Percentiles rank a stretch among this genome's conserved stretches.
These are phyloP conservation scores for Diaporthe helianthi DNA, from an alignment of 2,329 filamentous ascomycete species.

Conservation along the genomic window DNA sequence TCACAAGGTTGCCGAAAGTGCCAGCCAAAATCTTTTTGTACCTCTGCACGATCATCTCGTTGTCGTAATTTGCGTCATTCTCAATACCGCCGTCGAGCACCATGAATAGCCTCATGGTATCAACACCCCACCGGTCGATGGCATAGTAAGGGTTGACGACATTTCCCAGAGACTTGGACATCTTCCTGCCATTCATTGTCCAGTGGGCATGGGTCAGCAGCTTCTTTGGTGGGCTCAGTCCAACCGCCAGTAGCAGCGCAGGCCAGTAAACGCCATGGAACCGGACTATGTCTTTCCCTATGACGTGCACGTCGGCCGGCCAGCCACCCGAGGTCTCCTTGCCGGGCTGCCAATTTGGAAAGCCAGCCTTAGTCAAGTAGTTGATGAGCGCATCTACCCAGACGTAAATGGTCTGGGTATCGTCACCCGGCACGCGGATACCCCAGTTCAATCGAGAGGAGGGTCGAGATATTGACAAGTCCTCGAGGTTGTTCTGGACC, in stretches of 20 bases:
- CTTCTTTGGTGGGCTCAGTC: constrained; percentile 77
- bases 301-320: constrained; percentile 90
- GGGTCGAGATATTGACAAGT: constrained; percentile 89
- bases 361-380: constrained; percentile 88
- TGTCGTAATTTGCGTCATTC: constrained; percentile 86
- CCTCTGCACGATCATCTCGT: constrained; percentile 73
- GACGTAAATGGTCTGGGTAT: constrained; percentile 91
- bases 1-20: constrained; percentile 81
- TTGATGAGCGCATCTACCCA: constrained; percentile 97
- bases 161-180: constrained; percentile 96
- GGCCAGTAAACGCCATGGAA: constrained; percentile 99
- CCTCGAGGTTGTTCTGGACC: constrained; percentile 79
- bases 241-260: constrained; percentile 88
- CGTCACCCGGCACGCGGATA: constrained; percentile 84
- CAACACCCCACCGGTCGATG: constrained; percentile 85
- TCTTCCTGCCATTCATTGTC: constrained; percentile 90
- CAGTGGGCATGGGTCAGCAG: constrained; percentile 93
- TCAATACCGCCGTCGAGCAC: constrained; percentile 78
- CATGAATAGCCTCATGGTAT: constrained; percentile 89
- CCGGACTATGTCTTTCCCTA: constrained; percentile 95
- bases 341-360: constrained; percentile 75
- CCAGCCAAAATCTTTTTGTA: constrained; percentile 83
- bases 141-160: constrained; percentile 95
- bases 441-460: constrained; percentile 83
- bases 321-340: constrained; percentile 71